Evolutionary conservation across 345 rosid species (phyloP).

Genomic region (Pugionium cornutum): DNA sequence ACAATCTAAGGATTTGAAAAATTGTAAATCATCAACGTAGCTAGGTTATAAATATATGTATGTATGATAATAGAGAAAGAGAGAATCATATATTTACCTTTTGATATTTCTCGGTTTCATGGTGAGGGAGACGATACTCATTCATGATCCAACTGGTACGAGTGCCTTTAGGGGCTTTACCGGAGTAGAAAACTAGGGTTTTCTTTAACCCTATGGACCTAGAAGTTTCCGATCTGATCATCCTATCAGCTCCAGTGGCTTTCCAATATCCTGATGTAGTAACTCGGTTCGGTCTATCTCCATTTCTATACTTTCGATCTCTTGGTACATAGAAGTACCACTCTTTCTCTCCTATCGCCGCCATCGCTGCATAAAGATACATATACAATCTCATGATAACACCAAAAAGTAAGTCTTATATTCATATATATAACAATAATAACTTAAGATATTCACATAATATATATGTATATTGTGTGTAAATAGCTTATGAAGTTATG

Average conservation of each 20-base stretch:
- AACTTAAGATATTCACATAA: too few relatives aligned
- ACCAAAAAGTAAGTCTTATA: too few relatives aligned
- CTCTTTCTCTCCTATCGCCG: conserved; percentile 98
- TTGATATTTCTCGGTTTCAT: conserved; percentile 83
- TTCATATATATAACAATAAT: too few relatives aligned
- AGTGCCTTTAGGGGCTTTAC: conserved; percentile 97
- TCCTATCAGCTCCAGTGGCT: conserved; percentile 98
- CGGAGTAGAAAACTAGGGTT: conserved; percentile 99
- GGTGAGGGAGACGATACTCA: conserved; percentile 97
- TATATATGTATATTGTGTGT: too few relatives aligned
- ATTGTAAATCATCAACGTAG: conserved; percentile 31
- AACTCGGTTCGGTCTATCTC: conserved; percentile 94
- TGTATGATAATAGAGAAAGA: too few relatives aligned
- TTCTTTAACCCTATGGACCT: conserved; percentile 90
- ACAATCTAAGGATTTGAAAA: conserved; percentile 17
- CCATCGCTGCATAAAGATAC: conserved; percentile 58
- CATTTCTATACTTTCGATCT: conserved; percentile 91
- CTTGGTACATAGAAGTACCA: conserved; percentile 99
- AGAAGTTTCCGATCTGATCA: conserved; percentile 75
- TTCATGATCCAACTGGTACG: conserved; percentile 99
- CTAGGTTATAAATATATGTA: conserved; percentile 23
- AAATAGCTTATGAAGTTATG: too few relatives aligned
- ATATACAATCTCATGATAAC: too few relatives aligned
- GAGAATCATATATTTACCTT: conserved; percentile 53
- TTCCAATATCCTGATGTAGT: conserved; percentile 99